Evolutionary conservation across 2,329 filamentous ascomycete genomes (phyloP).

Genomic region (Pleochaeta shiraiana): DNA sequence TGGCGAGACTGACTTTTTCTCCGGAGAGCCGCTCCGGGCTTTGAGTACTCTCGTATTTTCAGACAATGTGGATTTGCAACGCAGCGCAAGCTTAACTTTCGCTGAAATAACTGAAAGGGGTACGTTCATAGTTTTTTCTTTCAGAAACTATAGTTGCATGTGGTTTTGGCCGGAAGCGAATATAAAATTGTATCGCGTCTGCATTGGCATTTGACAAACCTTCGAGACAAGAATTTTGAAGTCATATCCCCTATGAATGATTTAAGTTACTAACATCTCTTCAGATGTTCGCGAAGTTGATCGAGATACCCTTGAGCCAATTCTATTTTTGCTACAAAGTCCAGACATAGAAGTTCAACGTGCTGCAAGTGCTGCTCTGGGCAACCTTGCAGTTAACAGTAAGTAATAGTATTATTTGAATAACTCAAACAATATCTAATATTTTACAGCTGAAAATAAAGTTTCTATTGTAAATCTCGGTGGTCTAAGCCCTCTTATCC

Average conservation of each 20-base stretch:
- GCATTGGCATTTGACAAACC: too few relatives aligned
- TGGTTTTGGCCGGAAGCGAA: too few relatives aligned
- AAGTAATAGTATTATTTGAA: slow-evolving; percentile 18
- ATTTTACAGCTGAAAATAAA: slow-evolving; percentile 73
- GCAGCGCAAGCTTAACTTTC: slow-evolving; percentile 94
- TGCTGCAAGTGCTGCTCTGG: slow-evolving; percentile 85
- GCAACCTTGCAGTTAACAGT: slow-evolving; percentile 96
- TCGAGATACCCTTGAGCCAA: slow-evolving; percentile 83
- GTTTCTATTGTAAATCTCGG: slow-evolving; percentile 86
- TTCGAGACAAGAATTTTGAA: too few relatives aligned
- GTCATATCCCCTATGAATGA: too few relatives aligned
- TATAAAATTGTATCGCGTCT: too few relatives aligned
- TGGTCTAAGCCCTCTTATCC: slow-evolving; percentile 75
- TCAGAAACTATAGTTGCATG: too few relatives aligned
- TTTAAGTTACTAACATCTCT: slow-evolving; percentile 9
- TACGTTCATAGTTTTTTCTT: slow-evolving; percentile 27
- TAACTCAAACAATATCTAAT: neutral
- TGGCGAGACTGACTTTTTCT: slow-evolving; percentile 95
- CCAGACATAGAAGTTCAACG: slow-evolving; percentile 93
- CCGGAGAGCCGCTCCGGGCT: slow-evolving; percentile 79
- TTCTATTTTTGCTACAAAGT: slow-evolving; percentile 85
- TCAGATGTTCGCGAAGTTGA: slow-evolving; percentile 93
- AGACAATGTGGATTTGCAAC: slow-evolving; percentile 93
- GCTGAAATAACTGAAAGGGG: slow-evolving; percentile 97
- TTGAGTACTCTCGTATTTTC: slow-evolving; percentile 94